Percentiles rank a stretch among this genome's conserved stretches.
These are phyloP conservation scores for Helicocarpus griseus DNA, from an alignment of 2,329 filamentous ascomycete genomes.

Conservation along the genomic window DNA sequence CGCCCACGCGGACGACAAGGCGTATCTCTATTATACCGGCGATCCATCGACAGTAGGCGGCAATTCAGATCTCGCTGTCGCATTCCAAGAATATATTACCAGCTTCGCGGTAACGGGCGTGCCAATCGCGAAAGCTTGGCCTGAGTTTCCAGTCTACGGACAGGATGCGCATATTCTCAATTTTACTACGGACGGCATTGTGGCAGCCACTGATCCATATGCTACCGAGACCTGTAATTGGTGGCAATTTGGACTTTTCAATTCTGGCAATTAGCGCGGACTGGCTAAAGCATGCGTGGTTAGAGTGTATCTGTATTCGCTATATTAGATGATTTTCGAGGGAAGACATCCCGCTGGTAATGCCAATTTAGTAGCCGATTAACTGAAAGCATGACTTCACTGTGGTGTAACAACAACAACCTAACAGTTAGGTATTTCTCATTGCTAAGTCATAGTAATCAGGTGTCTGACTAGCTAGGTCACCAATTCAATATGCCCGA, in stretches of 20 bases:
- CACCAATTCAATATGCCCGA: too few species aligned
- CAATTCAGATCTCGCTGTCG: background rate
- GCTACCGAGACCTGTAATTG: slow-evolving; percentile 38
- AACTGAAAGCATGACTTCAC: too few species aligned
- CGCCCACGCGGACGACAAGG: slow-evolving; percentile 11
- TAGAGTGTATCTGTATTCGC: too few species aligned
- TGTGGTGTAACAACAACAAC: too few species aligned
- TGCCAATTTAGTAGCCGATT: too few species aligned
- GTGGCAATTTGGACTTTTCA: slow-evolving; percentile 39
- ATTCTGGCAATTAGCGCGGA: too few species aligned
- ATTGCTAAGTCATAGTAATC: too few species aligned
- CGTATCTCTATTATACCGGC: slow-evolving; percentile 5
- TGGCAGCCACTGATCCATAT: slow-evolving; percentile 20
- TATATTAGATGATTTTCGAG: too few species aligned
- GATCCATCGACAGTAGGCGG: background rate
- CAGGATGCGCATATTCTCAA: background rate
- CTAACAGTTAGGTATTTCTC: too few species aligned
- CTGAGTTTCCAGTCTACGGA: slow-evolving; percentile 12
- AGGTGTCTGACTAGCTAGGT: too few species aligned
- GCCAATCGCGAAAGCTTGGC: slow-evolving; percentile 20
- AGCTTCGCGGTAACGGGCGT: background rate
- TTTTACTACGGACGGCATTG: slow-evolving; percentile 7
- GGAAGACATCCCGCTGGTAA: too few species aligned
- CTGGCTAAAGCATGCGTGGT: too few species aligned
- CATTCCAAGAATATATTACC: background rate